A percentile compares a stretch with the other conserved stretches of the same genome.
Conservation (phyloP, 352 stramenopile genomes). For the Blastocystis sp. region DNA sequence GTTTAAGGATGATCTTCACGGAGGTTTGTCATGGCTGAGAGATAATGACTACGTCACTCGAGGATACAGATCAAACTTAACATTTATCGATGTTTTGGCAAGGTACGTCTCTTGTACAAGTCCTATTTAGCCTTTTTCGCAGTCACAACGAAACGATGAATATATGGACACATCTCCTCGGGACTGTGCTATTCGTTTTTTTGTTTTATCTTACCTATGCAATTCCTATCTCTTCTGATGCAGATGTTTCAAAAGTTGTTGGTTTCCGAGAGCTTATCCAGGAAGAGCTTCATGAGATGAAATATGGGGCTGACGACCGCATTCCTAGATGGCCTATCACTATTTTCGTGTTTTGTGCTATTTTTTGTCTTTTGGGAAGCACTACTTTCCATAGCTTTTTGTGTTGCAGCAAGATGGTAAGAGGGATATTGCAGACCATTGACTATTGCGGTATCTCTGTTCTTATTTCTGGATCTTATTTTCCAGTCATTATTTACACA, state of each 20-base stretch:
- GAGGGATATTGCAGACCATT: slow-evolving; percentile 12
- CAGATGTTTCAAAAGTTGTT: not conserved
- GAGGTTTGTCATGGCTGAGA: slow-evolving; percentile 4
- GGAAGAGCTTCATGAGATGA: not conserved
- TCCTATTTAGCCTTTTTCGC: slow-evolving; percentile 11
- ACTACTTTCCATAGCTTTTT: slow-evolving; percentile 49
- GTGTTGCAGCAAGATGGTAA: not conserved
- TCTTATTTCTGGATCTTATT: slow-evolving; percentile 53
- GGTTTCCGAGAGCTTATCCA: not conserved
- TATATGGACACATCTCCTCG: slow-evolving; percentile 43
- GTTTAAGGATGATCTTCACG: slow-evolving; percentile 39
- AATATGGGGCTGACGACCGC: not conserved
- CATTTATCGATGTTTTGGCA: not conserved
- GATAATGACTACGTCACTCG: slow-evolving; percentile 59
- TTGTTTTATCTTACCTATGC: slow-evolving; percentile 30
- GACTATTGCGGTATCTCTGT: slow-evolving; percentile 59
- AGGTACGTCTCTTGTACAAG: not conserved
- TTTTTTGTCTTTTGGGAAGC: slow-evolving; percentile 29
- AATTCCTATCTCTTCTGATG: not conserved
- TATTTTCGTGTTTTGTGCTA: slow-evolving; percentile 39
- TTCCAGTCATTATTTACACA: slow-evolving; percentile 49
- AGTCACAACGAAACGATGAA: slow-evolving; percentile 59
- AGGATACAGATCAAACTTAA: slow-evolving; percentile 14
- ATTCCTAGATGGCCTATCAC: slow-evolving; percentile 56
- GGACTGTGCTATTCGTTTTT: slow-evolving; percentile 23